Conservation (phyloP, 495 filamentous ascomycete species). For the Pyronema omphalodes region DNA sequence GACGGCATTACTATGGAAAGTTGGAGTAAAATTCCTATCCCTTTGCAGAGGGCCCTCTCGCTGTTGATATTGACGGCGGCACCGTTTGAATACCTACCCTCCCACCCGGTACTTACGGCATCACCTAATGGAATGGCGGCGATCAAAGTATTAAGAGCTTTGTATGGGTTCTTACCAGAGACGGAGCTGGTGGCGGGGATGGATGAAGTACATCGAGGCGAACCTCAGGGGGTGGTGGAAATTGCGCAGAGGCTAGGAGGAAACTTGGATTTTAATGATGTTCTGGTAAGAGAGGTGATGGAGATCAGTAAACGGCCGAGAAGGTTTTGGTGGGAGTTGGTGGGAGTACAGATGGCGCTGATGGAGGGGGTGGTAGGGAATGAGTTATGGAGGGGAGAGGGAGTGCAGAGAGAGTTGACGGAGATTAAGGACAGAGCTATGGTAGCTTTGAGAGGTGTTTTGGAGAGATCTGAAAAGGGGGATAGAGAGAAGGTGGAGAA, state of each 20-base stretch:
- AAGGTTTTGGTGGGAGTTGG: conserved; percentile 5
- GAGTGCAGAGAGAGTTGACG: neutral
- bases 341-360: conserved; percentile 7
- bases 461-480: too few relatives aligned
- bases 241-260: conserved; percentile 5
- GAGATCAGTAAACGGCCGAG: conserved; percentile 4
- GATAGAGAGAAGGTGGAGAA: too few relatives aligned
- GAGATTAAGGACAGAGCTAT: neutral
- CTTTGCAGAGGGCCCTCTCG: neutral
- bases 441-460: too few relatives aligned
- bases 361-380: conserved; percentile 6
- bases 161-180: conserved; percentile 18
- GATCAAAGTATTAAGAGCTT: conserved; percentile 16
- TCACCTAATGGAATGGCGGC: conserved; percentile 12
- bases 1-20: too few relatives aligned
- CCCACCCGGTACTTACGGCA: conserved; percentile 7
- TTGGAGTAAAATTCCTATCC: neutral
- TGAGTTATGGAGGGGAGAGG: neutral
- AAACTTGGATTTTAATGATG: neutral
- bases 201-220: conserved; percentile 7
- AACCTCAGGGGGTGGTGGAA: conserved; percentile 6
- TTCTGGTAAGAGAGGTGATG: neutral
- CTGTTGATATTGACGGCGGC: conserved; percentile 3
- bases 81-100: conserved; percentile 13
- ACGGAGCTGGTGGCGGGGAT: conserved; percentile 15